Base-by-base conservation (phyloP, 495 filamentous ascomycete species). In the Podospora pseudopauciseta region DNA sequence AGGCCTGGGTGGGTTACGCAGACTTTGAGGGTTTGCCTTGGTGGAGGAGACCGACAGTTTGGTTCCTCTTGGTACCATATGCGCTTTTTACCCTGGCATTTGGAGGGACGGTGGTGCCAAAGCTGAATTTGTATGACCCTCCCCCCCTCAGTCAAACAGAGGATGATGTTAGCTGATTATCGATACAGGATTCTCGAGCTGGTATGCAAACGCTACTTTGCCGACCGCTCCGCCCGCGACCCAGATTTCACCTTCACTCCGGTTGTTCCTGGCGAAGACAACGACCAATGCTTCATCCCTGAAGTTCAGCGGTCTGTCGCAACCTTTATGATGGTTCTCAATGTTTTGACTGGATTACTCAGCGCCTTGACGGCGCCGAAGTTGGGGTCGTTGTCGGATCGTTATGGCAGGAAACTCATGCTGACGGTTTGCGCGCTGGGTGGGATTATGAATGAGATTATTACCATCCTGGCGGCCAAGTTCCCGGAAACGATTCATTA, bases 341-440 rank as follows among this genome's bases (percentile, higher is more conserved):
- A 83, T 66, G 83, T 97, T 49, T 82, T 90, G 19, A 83, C 86
- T 3, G 94, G 94, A 2, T 79, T 90, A 3, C 76, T 97, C 3
- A 84, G 85, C 64, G 92, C 93, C 6, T 73, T 97, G 70, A 88
- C 88, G 26, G 89, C 90, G 59, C 95, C 95, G 2, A 91, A 90
- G 66, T 76, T 99, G 4, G 95, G 95, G 3, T 85, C 89, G 0
- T 78, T 97, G 23, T 97, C 94, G 2, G 95, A 99, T 81, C 88
- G 92, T 5, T 91, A 93, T 79, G 95, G 95, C 2, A 86, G 95
- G 60, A 91, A 88, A 58, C 81, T 74, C 19, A 74, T 97, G 53
- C 86, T 98, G 65, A 83, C 88, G 16, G 70, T 92, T 39, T 84
- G 87, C 26, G 88, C 89, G 15, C 74, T 86, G 2, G 93, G 92